A percentile compares a stretch with the other conserved stretches of the same genome.
These are phyloP conservation scores for Polychytrium aggregatum DNA, from an alignment of 192 early-diverging fungal species.

Conservation along the genomic window DNA sequence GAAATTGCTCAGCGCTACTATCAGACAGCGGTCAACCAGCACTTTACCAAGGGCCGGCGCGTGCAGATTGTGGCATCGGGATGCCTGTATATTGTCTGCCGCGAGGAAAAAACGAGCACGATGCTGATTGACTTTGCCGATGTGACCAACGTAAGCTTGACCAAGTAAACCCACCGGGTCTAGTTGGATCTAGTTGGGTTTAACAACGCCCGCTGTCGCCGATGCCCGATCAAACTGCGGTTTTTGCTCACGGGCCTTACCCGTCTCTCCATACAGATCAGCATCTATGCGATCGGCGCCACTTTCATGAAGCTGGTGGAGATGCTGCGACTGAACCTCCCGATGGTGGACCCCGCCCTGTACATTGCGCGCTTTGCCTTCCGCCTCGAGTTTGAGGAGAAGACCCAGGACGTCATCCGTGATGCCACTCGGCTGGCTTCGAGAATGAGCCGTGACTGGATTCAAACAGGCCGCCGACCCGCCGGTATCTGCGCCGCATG, in stretches of 20 bases:
- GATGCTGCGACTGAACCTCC: constrained; percentile 32
- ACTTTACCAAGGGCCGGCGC: constrained; percentile 74
- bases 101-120: constrained; percentile 69
- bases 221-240: too few relatives aligned
- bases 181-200: not conserved
- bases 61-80: constrained; percentile 67
- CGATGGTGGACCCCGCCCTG: constrained; percentile 82
- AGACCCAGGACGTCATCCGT: constrained; percentile 58
- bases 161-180: not conserved
- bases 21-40: constrained; percentile 60
- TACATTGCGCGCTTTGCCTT: constrained; percentile 88
- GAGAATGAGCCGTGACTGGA: constrained; percentile 93
- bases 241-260: too few relatives aligned
- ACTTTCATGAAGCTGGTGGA: constrained; percentile 70
- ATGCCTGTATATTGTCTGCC: constrained; percentile 86
- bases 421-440: constrained; percentile 74
- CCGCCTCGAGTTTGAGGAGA: constrained; percentile 82
- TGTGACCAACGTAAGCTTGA: constrained; percentile 50
- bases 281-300: constrained; percentile 79
- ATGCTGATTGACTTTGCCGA: constrained; percentile 98
- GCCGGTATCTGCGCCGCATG: constrained; percentile 92
- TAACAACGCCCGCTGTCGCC: not conserved
- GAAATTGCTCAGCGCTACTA: constrained; percentile 79
- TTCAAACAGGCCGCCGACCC: constrained; percentile 75
- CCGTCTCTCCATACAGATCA: constrained; percentile 42